Base-by-base conservation (phyloP, 2,329 filamentous ascomycete species). In the Trichoderma koningii region DNA sequence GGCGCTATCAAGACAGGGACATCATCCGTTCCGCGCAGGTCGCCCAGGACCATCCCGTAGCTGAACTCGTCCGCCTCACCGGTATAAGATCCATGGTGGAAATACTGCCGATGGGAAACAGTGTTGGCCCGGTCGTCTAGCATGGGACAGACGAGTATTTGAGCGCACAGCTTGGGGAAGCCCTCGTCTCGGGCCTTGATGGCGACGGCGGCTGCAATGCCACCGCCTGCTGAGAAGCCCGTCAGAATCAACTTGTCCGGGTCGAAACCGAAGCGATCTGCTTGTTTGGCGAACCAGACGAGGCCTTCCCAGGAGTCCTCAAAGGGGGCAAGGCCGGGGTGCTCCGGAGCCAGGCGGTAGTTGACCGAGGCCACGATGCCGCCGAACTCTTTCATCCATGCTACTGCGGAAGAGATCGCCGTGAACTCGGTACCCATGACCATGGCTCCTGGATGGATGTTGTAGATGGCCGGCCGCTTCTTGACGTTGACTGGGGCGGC, bases 301-400 rank as follows among this genome's bases (percentile, higher is more conserved):
- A 60, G 45, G 2, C 44, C 56, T 26, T 50, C 56, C 19, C 28
- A 50, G 7, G 44, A 60, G 15, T 60, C 56, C n/a, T 60, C 45
- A 10, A 50, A 60, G 9, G 56, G 45, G 4, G 15, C 56, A 15
- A 60, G 56, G 1, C 56, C 56, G 26, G 56, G 44, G 1, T 60
- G 7, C 19, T 60, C 56, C 5, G 56, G 56, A 10, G 56, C 56
- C 2, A 60, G 19, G 7, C 45, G 48, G 19, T 60, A 60, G 7
- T 50, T 41, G 7, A 50, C 56, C 12, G 30, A 17, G 7, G 45
- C 45, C 1, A 30, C 4, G 15, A 50, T n/a, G 21, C 44, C 56
- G 19, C 38, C 30, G 44, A 60, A 38, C 14, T 60, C 44, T n/a
- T 60, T 60, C 26, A 15, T n/a, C 55, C 56, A 60, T 10, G 50